Percentiles rank a stretch among this genome's conserved stretches.
These are phyloP conservation scores for Xylaria grammica DNA, from an alignment of 495 filamentous ascomycete species.

Conservation along the genomic window DNA sequence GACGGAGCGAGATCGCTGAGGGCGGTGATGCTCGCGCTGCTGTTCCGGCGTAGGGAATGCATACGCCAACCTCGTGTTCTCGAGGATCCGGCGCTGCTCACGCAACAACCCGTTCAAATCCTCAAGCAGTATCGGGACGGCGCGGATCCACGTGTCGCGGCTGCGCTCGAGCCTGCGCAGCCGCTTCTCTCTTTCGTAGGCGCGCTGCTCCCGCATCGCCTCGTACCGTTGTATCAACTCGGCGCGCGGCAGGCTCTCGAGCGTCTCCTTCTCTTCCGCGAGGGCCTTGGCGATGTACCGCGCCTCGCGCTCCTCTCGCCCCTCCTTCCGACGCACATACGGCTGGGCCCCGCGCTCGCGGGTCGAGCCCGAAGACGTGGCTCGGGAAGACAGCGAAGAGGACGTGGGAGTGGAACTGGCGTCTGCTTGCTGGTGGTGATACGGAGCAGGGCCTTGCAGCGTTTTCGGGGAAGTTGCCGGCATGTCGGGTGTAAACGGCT, in stretches of 20 bases:
- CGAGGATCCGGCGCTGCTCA: slow-evolving; percentile 25
- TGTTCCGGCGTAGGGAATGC: neutral
- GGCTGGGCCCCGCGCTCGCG: slow-evolving; percentile 25
- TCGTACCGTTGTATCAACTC: slow-evolving; percentile 41
- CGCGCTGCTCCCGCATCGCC: slow-evolving; percentile 34
- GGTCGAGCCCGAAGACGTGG: slow-evolving; percentile 23
- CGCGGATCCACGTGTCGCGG: slow-evolving; percentile 37
- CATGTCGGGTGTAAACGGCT: neutral
- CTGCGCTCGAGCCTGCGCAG: slow-evolving; percentile 40
- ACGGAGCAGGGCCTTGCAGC: slow-evolving; percentile 1
- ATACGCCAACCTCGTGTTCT: neutral
- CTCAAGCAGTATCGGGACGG: slow-evolving; percentile 40
- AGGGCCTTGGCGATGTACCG: slow-evolving; percentile 24
- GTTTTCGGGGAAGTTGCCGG: neutral
- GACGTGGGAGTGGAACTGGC: slow-evolving; percentile 10
- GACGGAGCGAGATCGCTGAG: slow-evolving; percentile 13
- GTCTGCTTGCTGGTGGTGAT: slow-evolving; percentile 21
- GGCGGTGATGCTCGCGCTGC: neutral
- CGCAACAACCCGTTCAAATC: slow-evolving; percentile 35
- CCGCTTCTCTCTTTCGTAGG: slow-evolving; percentile 41
- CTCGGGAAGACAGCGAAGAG: slow-evolving; percentile 18
- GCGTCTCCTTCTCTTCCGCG: slow-evolving; percentile 22
- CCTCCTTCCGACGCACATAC: slow-evolving; percentile 16
- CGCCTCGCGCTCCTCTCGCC: slow-evolving; percentile 25
- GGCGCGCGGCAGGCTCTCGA: slow-evolving; percentile 27